Conservation (phyloP, 345 rosid species). For the Heritiera fomes region DNA sequence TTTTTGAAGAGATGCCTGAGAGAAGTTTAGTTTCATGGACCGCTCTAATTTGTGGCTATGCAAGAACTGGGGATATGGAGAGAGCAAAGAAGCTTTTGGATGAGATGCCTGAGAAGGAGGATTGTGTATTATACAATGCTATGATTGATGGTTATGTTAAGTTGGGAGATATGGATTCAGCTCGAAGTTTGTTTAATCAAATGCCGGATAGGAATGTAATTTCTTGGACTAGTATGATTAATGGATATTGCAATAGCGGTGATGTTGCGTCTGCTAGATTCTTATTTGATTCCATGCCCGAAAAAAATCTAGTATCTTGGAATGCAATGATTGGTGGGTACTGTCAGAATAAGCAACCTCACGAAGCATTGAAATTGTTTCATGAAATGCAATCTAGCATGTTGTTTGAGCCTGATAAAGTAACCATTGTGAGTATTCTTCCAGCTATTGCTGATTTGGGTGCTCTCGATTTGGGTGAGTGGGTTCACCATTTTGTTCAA, state of each 20-base stretch:
- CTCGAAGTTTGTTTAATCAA: conserved; percentile 57
- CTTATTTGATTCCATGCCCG: conserved; percentile 71
- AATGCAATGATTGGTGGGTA: conserved; percentile 78
- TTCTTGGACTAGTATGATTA: conserved; percentile 75
- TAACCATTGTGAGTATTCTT: conserved; percentile 62
- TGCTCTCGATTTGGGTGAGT: conserved; percentile 63
- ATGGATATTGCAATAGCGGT: conserved; percentile 59
- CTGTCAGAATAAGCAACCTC: conserved; percentile 63
- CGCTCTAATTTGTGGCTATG: conserved; percentile 61
- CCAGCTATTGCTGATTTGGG: conserved; percentile 81
- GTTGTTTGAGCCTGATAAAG: conserved; percentile 58
- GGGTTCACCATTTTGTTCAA: conserved; percentile 54
- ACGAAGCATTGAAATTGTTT: conserved; percentile 66
- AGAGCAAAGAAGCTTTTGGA: conserved; percentile 51
- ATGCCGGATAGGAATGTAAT: conserved; percentile 57
- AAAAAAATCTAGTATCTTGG: conserved; percentile 69
- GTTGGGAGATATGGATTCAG: conserved; percentile 56
- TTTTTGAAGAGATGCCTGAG: conserved; percentile 66
- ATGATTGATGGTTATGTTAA: conserved; percentile 74
- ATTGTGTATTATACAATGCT: conserved; percentile 53
- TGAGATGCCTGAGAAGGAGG: conserved; percentile 54
- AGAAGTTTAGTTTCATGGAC: conserved; percentile 79
- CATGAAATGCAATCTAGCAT: conserved; percentile 56
- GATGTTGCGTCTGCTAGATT: conserved; percentile 53
- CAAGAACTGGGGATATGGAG: conserved; percentile 47